Percentiles rank a stretch among this genome's conserved stretches.
Evolutionary conservation across 495 filamentous ascomycete species (phyloP).

Genomic region (Aspergillus panamensis): DNA sequence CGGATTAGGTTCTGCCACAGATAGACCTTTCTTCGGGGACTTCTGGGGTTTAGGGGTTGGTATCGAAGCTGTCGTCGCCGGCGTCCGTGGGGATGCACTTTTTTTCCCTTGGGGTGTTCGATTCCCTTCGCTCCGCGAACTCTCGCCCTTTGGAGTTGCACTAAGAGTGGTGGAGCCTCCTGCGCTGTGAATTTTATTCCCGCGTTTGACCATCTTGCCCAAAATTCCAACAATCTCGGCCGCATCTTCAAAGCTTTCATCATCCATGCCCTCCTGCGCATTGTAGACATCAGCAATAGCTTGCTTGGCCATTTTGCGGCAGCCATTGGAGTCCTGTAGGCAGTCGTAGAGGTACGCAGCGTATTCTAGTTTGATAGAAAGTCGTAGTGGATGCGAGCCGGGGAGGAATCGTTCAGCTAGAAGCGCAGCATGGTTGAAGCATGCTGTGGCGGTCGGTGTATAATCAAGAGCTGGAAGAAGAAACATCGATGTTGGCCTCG

Average conservation of each 20-base stretch:
- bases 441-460: constrained; percentile 71
- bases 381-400: constrained; percentile 82
- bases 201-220: constrained; percentile 74
- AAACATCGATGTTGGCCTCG: constrained; percentile 56
- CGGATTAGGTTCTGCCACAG: constrained; percentile 34
- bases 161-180: constrained; percentile 32
- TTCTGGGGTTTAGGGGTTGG: constrained; percentile 10
- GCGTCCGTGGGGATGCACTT: constrained; percentile 3
- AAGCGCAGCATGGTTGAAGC: constrained; percentile 74
- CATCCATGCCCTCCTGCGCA: constrained; percentile 84
- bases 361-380: constrained; percentile 90
- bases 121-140: constrained; percentile 35
- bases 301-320: constrained; percentile 70
- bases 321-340: constrained; percentile 71
- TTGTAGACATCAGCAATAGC: constrained; percentile 91
- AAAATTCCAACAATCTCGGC: constrained; percentile 70
- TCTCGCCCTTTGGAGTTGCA: constrained; percentile 27
- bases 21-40: constrained; percentile 10
- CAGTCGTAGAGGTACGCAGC: constrained; percentile 96
- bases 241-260: constrained; percentile 79
- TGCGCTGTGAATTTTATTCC: constrained; percentile 35
- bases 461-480: constrained; percentile 79
- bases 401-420: constrained; percentile 72
- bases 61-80: constrained; percentile 15
- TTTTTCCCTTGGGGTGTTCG: constrained; percentile 22